phyloP scores from a whole-genome alignment of 106 monocot genomes.

The Ottelia alismoides region DNA sequence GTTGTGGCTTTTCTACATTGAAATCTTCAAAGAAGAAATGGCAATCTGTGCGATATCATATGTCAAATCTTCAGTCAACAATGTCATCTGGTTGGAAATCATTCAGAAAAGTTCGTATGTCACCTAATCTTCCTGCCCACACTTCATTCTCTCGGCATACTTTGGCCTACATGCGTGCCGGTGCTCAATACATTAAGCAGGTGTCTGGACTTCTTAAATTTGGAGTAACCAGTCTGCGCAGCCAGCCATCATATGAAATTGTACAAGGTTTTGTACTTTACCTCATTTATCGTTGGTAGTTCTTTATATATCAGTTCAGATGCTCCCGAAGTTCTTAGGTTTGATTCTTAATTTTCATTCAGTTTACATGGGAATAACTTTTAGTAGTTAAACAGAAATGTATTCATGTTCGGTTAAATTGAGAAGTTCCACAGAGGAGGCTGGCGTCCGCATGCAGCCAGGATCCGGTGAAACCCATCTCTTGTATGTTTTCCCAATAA shows the following conservation, averaged over 20 bases:
- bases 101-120: slow-evolving; percentile 40
- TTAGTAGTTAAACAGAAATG: slow-evolving; percentile 22
- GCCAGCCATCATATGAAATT: slow-evolving; percentile 44
- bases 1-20: slow-evolving; percentile 56
- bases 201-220: slow-evolving; percentile 71
- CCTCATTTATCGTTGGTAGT: no score
- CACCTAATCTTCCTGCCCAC: slow-evolving; percentile 44
- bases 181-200: slow-evolving; percentile 70
- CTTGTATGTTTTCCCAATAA: no score
- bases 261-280: slow-evolving; percentile 30
- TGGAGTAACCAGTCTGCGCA: slow-evolving; percentile 51
- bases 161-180: slow-evolving; percentile 71
- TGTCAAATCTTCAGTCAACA: slow-evolving; percentile 57
- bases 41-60: slow-evolving; percentile 41
- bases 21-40: slow-evolving; percentile 30
- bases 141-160: slow-evolving; percentile 65
- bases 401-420: slow-evolving; percentile 65
- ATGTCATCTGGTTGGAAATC: slow-evolving; percentile 73
- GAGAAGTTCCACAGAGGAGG: slow-evolving; percentile 66
- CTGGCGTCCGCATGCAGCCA: no score
- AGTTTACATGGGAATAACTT: no score
- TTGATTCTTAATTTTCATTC: not conserved
- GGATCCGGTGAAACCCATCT: no score
- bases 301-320: no score
- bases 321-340: no score